phyloP scores from a whole-genome alignment of 768 basidiomycete genomes.

The Mycena alexandri region DNA sequence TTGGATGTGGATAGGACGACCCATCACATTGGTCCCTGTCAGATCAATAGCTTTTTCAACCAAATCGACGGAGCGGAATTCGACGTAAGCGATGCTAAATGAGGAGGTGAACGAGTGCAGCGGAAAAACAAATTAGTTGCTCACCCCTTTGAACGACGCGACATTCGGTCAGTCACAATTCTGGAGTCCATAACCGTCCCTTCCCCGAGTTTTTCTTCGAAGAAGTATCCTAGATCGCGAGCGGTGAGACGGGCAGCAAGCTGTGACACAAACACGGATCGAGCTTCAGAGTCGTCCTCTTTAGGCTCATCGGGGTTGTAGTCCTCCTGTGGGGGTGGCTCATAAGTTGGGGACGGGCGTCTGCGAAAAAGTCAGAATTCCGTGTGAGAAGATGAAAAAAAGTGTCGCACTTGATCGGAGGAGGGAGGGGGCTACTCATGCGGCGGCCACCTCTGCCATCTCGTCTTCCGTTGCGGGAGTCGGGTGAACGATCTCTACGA shows the following conservation, averaged over 20 bases:
- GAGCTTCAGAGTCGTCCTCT: slow-evolving; percentile 97
- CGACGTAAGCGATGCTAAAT: slow-evolving; percentile 95
- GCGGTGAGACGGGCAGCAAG: slow-evolving; percentile 97
- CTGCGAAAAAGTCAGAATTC: slow-evolving; percentile 51
- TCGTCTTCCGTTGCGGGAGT: slow-evolving; percentile 60
- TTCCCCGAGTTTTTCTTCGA: slow-evolving; percentile 96
- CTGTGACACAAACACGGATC: slow-evolving; percentile 99
- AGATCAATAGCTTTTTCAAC: slow-evolving; percentile 93
- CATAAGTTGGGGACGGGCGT: slow-evolving; percentile 80
- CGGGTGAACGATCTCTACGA: slow-evolving; percentile 66
- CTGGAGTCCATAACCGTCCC: slow-evolving; percentile 94
- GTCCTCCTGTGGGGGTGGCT: slow-evolving; percentile 71
- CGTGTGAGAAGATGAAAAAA: slow-evolving; percentile 24
- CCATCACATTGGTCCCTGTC: slow-evolving; percentile 97
- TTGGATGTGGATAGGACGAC: slow-evolving; percentile 96
- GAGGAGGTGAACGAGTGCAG: slow-evolving; percentile 17
- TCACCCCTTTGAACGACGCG: slow-evolving; percentile 98
- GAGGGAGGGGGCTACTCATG: slow-evolving; percentile 56
- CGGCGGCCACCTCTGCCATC: slow-evolving; percentile 52
- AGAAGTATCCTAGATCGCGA: slow-evolving; percentile 97
- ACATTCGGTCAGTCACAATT: slow-evolving; percentile 95
- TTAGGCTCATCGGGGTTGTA: slow-evolving; percentile 90
- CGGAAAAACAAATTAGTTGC: slow-evolving; percentile 39
- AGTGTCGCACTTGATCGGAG: slow-evolving; percentile 60
- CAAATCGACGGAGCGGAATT: slow-evolving; percentile 90